phyloP scores from a whole-genome alignment of 192 early-diverging fungal genomes.

The Podila epicladia region DNA sequence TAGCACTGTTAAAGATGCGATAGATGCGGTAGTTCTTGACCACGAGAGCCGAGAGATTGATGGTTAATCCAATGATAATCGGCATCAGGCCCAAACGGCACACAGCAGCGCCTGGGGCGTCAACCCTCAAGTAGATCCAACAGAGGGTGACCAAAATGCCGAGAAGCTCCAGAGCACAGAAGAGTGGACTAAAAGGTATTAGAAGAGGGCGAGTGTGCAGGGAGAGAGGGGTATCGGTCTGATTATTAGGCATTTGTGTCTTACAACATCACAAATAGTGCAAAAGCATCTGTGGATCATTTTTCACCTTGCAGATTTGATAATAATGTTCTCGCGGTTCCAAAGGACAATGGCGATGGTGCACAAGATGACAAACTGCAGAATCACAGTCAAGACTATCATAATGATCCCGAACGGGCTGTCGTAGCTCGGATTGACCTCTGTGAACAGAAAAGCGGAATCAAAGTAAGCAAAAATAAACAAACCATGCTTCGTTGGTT shows the following conservation, averaged over 20 bases:
- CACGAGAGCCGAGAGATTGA: slow-evolving; percentile 32
- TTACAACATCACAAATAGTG: not conserved
- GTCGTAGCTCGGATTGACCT: slow-evolving; percentile 1
- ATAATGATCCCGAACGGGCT: slow-evolving; percentile 8
- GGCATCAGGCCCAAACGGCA: slow-evolving; percentile 23
- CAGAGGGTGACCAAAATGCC: slow-evolving; percentile 21
- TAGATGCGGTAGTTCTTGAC: slow-evolving; percentile 34
- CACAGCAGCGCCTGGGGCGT: slow-evolving; percentile 3
- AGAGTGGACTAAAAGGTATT: not conserved
- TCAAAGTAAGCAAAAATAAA: not conserved
- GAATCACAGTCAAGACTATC: slow-evolving; percentile 6
- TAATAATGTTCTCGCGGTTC: slow-evolving; percentile 27
- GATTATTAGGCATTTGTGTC: too few relatives aligned
- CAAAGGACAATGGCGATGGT: slow-evolving; percentile 21
- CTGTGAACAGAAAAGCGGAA: not conserved
- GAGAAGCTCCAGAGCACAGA: slow-evolving; percentile 21
- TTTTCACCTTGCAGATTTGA: slow-evolving; percentile 39
- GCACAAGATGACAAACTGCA: slow-evolving; percentile 1
- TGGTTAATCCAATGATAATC: slow-evolving; percentile 14
- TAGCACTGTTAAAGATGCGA: slow-evolving; percentile 27
- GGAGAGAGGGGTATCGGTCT: not conserved
- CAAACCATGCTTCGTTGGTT: not conserved
- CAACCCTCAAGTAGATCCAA: slow-evolving; percentile 9
- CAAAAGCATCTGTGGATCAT: too few relatives aligned
- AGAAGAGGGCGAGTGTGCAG: too few relatives aligned